Evolutionary conservation across 257 asterid genomes (phyloP).

Genomic region (Lycium barbarum): DNA sequence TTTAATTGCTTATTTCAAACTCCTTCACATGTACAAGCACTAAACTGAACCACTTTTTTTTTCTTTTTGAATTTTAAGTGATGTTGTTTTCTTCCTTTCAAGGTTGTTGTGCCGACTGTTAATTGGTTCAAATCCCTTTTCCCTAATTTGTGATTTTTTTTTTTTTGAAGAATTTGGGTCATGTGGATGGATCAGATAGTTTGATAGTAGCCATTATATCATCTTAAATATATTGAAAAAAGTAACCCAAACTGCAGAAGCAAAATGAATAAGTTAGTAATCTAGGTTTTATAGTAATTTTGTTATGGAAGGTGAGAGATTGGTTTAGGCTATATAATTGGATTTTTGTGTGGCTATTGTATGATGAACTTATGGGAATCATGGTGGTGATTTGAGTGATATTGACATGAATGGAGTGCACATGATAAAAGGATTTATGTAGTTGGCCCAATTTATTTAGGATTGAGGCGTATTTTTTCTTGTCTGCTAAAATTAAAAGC

Average conservation of each 20-base stretch:
- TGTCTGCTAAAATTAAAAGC: no score
- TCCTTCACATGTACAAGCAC: no score
- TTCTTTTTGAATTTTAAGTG: no score
- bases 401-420: no score
- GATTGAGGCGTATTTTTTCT: no score
- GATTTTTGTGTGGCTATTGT: not conserved
- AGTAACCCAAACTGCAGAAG: not conserved
- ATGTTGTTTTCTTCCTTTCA: no score
- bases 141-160: not conserved
- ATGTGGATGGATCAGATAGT: not conserved
- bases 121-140: not conserved
- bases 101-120: not conserved
- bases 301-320: not conserved
- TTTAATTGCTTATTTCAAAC: no score
- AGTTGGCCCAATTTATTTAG: no score
- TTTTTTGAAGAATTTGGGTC: not conserved
- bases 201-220: not conserved
- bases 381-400: not conserved
- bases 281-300: not conserved
- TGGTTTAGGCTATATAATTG: constrained; percentile 18
- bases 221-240: not conserved
- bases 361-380: not conserved
- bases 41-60: no score
- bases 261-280: not conserved
- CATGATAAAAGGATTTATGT: no score